Percentiles rank a stretch among this genome's conserved stretches.
phyloP scores from a whole-genome alignment of 371 early-diverging fungal species.

The Mortierella sp. region DNA sequence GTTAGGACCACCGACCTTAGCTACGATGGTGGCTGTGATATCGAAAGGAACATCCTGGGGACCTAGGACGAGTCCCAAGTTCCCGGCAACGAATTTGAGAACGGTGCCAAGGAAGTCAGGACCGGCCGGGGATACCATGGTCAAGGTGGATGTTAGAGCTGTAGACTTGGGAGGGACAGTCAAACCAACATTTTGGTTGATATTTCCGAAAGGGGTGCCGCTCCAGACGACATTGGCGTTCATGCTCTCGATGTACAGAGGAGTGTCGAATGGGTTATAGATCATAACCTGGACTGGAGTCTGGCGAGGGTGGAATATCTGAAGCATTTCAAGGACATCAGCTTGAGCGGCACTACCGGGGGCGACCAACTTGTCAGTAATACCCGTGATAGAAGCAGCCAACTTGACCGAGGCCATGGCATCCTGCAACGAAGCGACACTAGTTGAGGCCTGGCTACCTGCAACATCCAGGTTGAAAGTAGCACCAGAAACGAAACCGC shows the following conservation, averaged over 20 bases:
- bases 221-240: slow-evolving; percentile 34
- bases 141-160: slow-evolving; percentile 28
- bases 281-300: slow-evolving; percentile 60
- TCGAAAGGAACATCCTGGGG: slow-evolving; percentile 35
- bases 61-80: slow-evolving; percentile 12
- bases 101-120: slow-evolving; percentile 19
- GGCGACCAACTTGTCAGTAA: slow-evolving; percentile 59
- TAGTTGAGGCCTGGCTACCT: slow-evolving; percentile 60
- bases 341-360: slow-evolving; percentile 41
- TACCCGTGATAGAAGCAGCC: slow-evolving; percentile 58
- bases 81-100: slow-evolving; percentile 22
- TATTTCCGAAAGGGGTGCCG: slow-evolving; percentile 30
- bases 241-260: slow-evolving; percentile 55
- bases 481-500: slow-evolving; percentile 50
- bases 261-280: slow-evolving; percentile 64
- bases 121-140: slow-evolving; percentile 36
- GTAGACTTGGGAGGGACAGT: slow-evolving; percentile 36
- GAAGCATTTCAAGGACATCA: slow-evolving; percentile 22
- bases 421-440: slow-evolving; percentile 59
- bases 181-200: slow-evolving; percentile 41
- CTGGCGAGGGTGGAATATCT: slow-evolving; percentile 17
- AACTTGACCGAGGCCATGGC: slow-evolving; percentile 64
- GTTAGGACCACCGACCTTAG: slow-evolving; percentile 31
- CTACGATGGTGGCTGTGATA: slow-evolving; percentile 50
- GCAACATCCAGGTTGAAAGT: slow-evolving; percentile 59